Evolutionary conservation across 164 flowering plant genomes (phyloP).

Genomic region (Liriodendron chinense): DNA sequence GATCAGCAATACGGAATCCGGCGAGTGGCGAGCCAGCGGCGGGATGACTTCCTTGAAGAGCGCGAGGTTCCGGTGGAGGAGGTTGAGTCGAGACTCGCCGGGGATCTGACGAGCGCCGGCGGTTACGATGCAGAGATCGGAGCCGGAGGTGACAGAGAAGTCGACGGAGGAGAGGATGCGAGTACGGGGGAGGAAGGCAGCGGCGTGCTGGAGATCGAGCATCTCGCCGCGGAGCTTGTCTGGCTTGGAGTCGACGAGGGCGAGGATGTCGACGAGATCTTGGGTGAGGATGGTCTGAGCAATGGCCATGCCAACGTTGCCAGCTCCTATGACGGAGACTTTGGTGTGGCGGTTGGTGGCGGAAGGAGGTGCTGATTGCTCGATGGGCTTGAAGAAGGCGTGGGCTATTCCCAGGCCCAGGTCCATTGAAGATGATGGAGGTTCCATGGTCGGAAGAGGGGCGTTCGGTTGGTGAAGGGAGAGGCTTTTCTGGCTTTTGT

Average conservation of each 20-base stretch:
- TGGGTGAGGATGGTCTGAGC: conserved; percentile 89
- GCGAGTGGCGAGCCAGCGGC: conserved; percentile 45
- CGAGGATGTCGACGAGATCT: conserved; percentile 71
- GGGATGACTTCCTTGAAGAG: conserved; percentile 50
- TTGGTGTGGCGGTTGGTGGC: conserved; percentile 62
- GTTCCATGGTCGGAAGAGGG: background rate
- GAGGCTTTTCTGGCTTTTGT: no score
- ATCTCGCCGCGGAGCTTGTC: conserved; percentile 83
- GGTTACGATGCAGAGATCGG: conserved; percentile 79
- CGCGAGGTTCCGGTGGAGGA: conserved; percentile 58
- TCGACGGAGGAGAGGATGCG: conserved; percentile 59
- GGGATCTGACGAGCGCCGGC: conserved; percentile 76
- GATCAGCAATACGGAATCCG: conserved; percentile 37
- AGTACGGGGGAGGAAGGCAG: conserved; percentile 85
- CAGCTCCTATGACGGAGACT: conserved; percentile 71
- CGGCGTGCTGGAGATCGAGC: conserved; percentile 90
- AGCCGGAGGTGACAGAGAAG: conserved; percentile 53
- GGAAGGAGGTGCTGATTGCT: conserved; percentile 42
- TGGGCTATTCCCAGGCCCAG: conserved; percentile 56
- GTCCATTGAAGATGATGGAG: conserved; percentile 20
- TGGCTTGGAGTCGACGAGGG: conserved; percentile 68
- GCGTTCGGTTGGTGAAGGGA: background rate
- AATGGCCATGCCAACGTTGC: conserved; percentile 69
- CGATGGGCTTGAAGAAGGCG: conserved; percentile 59
- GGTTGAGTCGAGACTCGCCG: conserved; percentile 67